Conservation (phyloP, 352 stramenopile species). For the Albugo laibachii region DNA sequence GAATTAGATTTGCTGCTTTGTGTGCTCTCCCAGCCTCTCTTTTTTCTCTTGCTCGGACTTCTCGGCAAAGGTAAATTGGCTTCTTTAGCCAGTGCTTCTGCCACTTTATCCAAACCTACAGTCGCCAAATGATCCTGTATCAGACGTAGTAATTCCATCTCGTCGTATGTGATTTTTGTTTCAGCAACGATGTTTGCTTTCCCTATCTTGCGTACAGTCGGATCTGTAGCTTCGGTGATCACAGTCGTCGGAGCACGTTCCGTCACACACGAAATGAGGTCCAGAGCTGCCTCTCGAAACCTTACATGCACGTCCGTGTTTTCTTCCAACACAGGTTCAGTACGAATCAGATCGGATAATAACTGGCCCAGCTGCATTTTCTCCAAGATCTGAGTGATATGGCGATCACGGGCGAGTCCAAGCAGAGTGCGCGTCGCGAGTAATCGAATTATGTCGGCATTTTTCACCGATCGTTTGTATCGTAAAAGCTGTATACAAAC, state of each 20-base stretch:
- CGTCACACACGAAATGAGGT: constrained; percentile 77
- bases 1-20: too few species aligned
- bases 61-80: constrained; percentile 4
- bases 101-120: constrained; percentile 38
- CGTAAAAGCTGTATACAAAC: constrained; percentile 72
- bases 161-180: constrained; percentile 71
- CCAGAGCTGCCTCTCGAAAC: constrained; percentile 70
- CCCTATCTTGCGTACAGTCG: constrained; percentile 73
- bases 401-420: constrained; percentile 61
- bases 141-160: constrained; percentile 58
- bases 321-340: constrained; percentile 67
- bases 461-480: constrained; percentile 75
- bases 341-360: constrained; percentile 72
- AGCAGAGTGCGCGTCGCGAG: constrained; percentile 62
- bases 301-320: constrained; percentile 70
- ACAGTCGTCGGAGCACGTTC: constrained; percentile 62
- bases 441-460: constrained; percentile 69
- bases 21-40: too few species aligned
- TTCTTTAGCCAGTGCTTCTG: constrained; percentile 28
- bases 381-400: constrained; percentile 80
- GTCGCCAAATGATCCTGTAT: constrained; percentile 71
- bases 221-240: constrained; percentile 74
- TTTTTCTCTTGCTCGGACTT: neutral
- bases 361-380: constrained; percentile 79
- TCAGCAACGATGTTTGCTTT: constrained; percentile 78